A percentile compares a stretch with the other conserved stretches of the same genome.
phyloP scores from a whole-genome alignment of 2,329 filamentous ascomycete genomes.

The Fusarium sp. region DNA sequence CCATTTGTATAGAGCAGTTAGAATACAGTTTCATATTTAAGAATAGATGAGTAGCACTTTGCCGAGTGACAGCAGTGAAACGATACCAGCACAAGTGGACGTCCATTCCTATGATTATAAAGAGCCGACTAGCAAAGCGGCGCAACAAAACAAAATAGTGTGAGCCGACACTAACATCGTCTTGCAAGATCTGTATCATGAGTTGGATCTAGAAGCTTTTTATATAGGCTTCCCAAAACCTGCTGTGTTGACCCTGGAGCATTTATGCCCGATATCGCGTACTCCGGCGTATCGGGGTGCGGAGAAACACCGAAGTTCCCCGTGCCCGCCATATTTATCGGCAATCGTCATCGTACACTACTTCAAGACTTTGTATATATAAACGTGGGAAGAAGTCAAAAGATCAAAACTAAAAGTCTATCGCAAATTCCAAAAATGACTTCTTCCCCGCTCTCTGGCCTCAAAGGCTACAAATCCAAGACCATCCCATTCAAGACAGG shows the following conservation, averaged over 20 bases:
- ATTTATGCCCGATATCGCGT: background rate
- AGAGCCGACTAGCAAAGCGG: background rate
- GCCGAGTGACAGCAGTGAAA: too few species aligned
- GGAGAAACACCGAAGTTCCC: constrained; percentile 3
- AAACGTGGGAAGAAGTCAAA: accelerated
- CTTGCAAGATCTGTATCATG: background rate
- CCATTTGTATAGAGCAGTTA: background rate
- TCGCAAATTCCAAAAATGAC: background rate
- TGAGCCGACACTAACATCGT: background rate
- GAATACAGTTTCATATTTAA: background rate
- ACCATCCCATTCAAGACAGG: constrained; percentile 29
- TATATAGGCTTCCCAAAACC: too few species aligned
- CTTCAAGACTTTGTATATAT: background rate
- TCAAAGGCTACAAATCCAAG: constrained; percentile 29
- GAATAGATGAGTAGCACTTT: background rate
- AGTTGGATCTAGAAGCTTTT: background rate
- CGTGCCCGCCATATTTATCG: background rate
- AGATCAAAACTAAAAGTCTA: accelerated
- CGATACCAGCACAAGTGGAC: too few species aligned
- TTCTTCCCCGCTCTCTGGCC: background rate
- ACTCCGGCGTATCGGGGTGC: background rate
- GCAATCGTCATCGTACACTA: background rate
- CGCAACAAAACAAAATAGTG: too few species aligned
- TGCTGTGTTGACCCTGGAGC: background rate
- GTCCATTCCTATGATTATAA: background rate